Evolutionary conservation across 2,329 filamentous ascomycete genomes (phyloP), one percentile per base, ranked within the genome.

Genomic region (Dothidotthia symphoricarpi): DNA sequence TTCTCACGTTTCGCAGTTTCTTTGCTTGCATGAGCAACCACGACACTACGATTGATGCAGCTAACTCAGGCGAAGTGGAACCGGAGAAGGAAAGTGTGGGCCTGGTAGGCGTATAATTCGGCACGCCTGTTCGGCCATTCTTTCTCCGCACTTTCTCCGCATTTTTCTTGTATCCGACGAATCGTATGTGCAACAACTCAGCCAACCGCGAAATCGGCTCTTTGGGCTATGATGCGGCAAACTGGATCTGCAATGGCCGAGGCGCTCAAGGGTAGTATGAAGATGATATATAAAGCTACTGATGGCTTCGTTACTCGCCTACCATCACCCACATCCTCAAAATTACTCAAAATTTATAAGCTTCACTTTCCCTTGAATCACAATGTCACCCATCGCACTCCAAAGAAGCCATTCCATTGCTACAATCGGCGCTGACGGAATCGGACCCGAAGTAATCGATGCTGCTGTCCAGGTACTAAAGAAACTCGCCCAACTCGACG

Each of bases 341-440:
- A 13, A 27, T 3, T 13, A 10, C 19, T 36, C 0, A 24, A n/a
- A 11, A 7, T 12, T 27, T n/a, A 7, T 15, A 15, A 2, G 12
- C 11, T 16, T 12, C 16, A 13, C 11, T 14, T 5, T 33, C 14
- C 6, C 16, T 7, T 16, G 25, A 12, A 3, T 17, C 35, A 48
- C n/a, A 13, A 63, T 61, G 57, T 55, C 57, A 17, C 48, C 61
- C 30, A 51, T 47, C 26, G 45, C 50, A 24, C 36, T 53, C 3
- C 43, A 46, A 22, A 53, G 50, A 13, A 55, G 46, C 16, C 43
- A 63, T 31, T 62, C 52, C 33, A 60, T 64, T 33, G 61, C 59
- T 12, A 61, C 57, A 73, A 83, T 86, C 37, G 81, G 82, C 0
- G 83, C 80, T 6, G 83, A 86, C 55, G 83, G 83, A 36, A 86